Conservation (phyloP, 208 protist species). For the Borovskyia barvae region DNA sequence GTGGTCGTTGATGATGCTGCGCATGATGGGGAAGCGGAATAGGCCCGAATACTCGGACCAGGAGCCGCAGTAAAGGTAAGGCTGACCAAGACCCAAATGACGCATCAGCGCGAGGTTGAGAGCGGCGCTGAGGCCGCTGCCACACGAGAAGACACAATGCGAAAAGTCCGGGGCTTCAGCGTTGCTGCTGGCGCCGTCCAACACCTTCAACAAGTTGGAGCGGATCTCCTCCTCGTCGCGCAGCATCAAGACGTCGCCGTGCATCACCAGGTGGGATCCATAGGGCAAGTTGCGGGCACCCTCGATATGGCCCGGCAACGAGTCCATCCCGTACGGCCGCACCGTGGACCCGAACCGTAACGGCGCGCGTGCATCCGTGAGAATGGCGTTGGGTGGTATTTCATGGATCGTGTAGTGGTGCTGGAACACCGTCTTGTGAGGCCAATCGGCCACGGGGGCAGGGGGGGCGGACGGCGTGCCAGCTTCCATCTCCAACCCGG, state of each 20-base stretch:
- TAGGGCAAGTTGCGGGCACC: constrained; percentile 67
- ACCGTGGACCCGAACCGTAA: constrained; percentile 61
- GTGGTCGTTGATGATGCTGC: constrained; percentile 39
- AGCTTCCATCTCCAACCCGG: constrained; percentile 38
- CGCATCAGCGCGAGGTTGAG: constrained; percentile 61
- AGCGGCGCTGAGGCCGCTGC: constrained; percentile 78
- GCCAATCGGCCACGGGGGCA: constrained; percentile 31
- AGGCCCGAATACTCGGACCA: constrained; percentile 79
- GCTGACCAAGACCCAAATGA: constrained; percentile 69
- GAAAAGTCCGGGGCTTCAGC: constrained; percentile 36
- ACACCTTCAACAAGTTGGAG: constrained; percentile 31
- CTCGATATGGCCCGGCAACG: constrained; percentile 71
- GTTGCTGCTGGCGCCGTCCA: constrained; percentile 20
- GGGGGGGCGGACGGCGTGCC: constrained; percentile 11
- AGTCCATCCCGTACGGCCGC: constrained; percentile 52
- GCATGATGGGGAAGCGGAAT: constrained; percentile 40
- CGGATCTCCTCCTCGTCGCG: constrained; percentile 47
- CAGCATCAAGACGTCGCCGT: constrained; percentile 24
- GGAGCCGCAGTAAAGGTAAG: constrained; percentile 73
- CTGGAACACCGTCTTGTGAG: constrained; percentile 35
- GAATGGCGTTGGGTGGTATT: constrained; percentile 44
- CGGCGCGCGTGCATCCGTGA: constrained; percentile 60
- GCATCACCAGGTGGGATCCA: constrained; percentile 16
- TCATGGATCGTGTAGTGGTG: constrained; percentile 36
- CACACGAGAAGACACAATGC: constrained; percentile 74